Conservation (phyloP, 2,329 filamentous ascomycete genomes). For the Calonectria crousiana region DNA sequence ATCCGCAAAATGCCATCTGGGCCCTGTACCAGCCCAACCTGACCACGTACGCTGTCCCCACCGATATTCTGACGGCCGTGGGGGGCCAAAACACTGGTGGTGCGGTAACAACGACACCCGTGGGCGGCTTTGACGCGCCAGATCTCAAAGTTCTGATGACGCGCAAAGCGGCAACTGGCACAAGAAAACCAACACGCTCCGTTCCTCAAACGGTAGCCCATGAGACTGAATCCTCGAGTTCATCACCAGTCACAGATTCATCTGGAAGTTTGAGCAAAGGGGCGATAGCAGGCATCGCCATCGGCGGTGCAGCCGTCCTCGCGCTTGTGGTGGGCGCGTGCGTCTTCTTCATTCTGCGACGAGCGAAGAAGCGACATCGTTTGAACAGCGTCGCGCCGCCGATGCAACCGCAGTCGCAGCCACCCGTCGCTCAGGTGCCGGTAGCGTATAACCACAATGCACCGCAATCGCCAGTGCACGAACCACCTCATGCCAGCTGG, state of each 20-base stretch:
- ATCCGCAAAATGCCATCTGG: conserved; percentile 18
- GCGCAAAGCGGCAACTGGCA: not conserved
- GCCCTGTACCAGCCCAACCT: conserved; percentile 14
- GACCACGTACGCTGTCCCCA: conserved; percentile 13
- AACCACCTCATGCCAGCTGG: not conserved
- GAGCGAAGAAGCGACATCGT: not conserved
- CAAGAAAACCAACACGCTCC: conserved; percentile 15
- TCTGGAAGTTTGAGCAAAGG: not conserved
- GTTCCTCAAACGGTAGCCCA: not conserved
- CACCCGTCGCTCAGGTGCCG: not conserved
- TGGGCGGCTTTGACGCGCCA: conserved; percentile 1
- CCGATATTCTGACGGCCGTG: not conserved
- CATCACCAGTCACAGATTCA: not conserved
- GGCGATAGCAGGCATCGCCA: conserved; percentile 15
- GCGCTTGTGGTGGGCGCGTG: not conserved
- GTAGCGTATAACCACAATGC: not conserved
- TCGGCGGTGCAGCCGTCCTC: not conserved
- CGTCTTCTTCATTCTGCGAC: conserved; percentile 12
- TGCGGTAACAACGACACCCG: not conserved
- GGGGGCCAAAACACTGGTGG: conserved; percentile 13
- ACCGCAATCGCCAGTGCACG: not conserved
- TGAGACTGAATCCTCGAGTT: not conserved
- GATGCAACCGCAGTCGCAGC: not conserved
- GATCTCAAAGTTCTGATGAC: conserved; percentile 16
- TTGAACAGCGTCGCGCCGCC: not conserved